A percentile compares a stretch with the other conserved stretches of the same genome.
phyloP scores from a whole-genome alignment of 1,284 basidiomycete species.

The Leccinum griseonigrum region DNA sequence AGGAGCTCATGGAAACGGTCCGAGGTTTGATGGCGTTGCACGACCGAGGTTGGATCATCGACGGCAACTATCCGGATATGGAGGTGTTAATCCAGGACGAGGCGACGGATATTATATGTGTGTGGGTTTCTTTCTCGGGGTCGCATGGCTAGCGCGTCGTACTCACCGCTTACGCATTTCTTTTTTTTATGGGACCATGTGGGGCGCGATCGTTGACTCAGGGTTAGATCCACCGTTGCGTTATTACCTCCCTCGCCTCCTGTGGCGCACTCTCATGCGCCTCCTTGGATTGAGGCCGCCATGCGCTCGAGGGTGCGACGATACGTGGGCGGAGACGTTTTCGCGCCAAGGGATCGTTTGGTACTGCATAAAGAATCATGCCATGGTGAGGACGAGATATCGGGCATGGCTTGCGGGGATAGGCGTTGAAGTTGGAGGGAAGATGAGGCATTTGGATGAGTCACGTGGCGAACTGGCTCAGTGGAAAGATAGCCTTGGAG shows the following conservation, averaged over 20 bases:
- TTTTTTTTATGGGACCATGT: background rate
- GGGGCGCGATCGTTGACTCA: conserved; percentile 21
- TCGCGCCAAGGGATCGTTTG: conserved; percentile 55
- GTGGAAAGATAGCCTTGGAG: conserved; percentile 26
- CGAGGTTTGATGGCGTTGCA: conserved; percentile 27
- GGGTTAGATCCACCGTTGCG: conserved; percentile 64
- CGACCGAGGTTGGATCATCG: conserved; percentile 47
- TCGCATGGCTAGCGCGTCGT: background rate
- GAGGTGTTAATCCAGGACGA: conserved; percentile 37
- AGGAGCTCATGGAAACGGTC: conserved; percentile 40
- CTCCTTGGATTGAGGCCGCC: conserved; percentile 37
- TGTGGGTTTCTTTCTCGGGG: conserved; percentile 21
- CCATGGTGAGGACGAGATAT: conserved; percentile 23
- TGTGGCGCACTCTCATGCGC: conserved; percentile 50
- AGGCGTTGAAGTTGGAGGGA: conserved; percentile 30
- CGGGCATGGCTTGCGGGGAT: conserved; percentile 28
- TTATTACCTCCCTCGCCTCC: conserved; percentile 56
- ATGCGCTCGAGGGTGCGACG: conserved; percentile 55
- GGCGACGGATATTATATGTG: conserved; percentile 62
- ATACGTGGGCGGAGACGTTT: conserved; percentile 43
- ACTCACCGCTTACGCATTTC: background rate
- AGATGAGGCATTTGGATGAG: conserved; percentile 46
- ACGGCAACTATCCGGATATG: conserved; percentile 41
- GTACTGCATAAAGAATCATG: conserved; percentile 53
- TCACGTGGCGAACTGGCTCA: conserved; percentile 34